Evolutionary conservation across 441 rosid species (phyloP).

Genomic region (Viola pubescens): DNA sequence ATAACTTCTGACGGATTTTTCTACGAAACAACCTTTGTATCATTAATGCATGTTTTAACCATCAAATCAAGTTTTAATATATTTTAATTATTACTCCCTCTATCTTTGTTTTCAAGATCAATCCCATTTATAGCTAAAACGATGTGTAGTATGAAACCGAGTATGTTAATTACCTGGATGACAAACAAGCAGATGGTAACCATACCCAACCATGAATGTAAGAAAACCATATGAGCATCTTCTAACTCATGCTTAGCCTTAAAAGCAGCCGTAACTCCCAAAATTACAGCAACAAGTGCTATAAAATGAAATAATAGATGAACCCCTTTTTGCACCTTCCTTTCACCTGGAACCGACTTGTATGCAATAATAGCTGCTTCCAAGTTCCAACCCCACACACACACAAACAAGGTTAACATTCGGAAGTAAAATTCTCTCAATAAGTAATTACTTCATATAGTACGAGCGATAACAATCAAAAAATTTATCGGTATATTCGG

Average conservation of each 20-base stretch:
- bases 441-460: no score
- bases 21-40: neutral
- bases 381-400: neutral
- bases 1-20: neutral
- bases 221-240: constrained; percentile 22
- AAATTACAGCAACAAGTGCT: constrained; percentile 30
- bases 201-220: constrained; percentile 59
- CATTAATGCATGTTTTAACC: no score
- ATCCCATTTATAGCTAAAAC: no score
- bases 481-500: no score
- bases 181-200: constrained; percentile 38
- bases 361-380: constrained; percentile 47
- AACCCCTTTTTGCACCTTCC: constrained; percentile 23
- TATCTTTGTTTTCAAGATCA: no score
- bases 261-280: constrained; percentile 36
- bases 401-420: no score
- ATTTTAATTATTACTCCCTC: no score
- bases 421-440: no score
- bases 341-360: constrained; percentile 33
- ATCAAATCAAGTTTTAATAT: no score
- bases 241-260: constrained; percentile 29
- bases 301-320: constrained; percentile 31
- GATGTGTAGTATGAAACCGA: no score
- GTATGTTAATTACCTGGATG: constrained; percentile 31
- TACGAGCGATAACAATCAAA: no score